Conservation (phyloP, 2,329 filamentous ascomycete species). For the Podosphaera fusca region DNA sequence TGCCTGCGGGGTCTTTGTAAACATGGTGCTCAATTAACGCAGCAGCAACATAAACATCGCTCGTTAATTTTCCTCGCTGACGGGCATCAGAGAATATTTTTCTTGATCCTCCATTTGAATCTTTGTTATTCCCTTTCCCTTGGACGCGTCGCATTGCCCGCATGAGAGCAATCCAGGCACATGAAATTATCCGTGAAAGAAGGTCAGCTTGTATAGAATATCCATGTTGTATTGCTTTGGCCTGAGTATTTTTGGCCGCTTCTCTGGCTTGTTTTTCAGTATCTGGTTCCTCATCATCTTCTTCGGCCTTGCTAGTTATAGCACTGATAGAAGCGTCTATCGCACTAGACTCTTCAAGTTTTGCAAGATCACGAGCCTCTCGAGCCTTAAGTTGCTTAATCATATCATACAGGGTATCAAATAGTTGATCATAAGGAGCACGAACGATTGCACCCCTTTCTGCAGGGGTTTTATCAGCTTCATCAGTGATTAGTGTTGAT, state of each 20-base stretch:
- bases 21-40: constrained; percentile 87
- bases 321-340: constrained; percentile 17
- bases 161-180: constrained; percentile 86
- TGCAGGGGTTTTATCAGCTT: constrained; percentile 44
- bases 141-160: constrained; percentile 85
- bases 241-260: constrained; percentile 32
- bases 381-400: constrained; percentile 47
- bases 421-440: constrained; percentile 59
- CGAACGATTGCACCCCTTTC: constrained; percentile 41
- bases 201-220: constrained; percentile 51
- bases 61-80: constrained; percentile 66
- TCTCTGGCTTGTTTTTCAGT: constrained; percentile 18
- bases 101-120: constrained; percentile 37
- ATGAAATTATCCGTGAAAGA: constrained; percentile 68
- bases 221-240: constrained; percentile 37
- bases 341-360: constrained; percentile 26
- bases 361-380: constrained; percentile 33
- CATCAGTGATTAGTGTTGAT: constrained; percentile 50
- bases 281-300: constrained; percentile 22
- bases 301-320: constrained; percentile 24
- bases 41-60: constrained; percentile 83
- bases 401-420: constrained; percentile 74
- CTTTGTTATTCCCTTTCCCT: constrained; percentile 41
- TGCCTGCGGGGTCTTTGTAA: constrained; percentile 79
- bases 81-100: constrained; percentile 79